Evolutionary conservation across 768 basidiomycete genomes (phyloP).

Genomic region (Pleurotus cornucopiae): DNA sequence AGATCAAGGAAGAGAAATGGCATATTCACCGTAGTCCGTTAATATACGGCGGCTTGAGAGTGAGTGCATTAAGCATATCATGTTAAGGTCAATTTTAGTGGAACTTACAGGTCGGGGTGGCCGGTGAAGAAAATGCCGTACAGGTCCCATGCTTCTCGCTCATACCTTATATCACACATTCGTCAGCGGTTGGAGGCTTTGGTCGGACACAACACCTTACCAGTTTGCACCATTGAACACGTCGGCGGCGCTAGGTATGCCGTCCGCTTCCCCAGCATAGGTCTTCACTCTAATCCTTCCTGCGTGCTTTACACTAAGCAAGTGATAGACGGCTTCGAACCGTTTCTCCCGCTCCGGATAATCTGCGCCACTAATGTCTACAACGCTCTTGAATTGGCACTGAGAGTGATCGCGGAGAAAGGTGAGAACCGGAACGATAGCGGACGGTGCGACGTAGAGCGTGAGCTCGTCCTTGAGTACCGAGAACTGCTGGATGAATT

Average conservation of each 20-base stretch:
- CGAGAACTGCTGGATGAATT: slow-evolving; percentile 97
- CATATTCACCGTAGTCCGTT: slow-evolving; percentile 84
- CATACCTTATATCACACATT: slow-evolving; percentile 57
- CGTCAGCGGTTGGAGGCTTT: no score
- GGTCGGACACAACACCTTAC: slow-evolving; percentile 33
- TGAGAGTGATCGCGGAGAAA: slow-evolving; percentile 95
- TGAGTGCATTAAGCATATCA: not conserved
- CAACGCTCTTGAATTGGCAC: slow-evolving; percentile 87
- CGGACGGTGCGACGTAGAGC: slow-evolving; percentile 81
- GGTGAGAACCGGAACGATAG: slow-evolving; percentile 77
- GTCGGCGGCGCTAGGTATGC: slow-evolving; percentile 77
- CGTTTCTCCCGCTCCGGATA: slow-evolving; percentile 90
- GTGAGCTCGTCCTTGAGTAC: slow-evolving; percentile 95
- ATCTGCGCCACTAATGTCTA: slow-evolving; percentile 96
- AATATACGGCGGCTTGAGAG: slow-evolving; percentile 81
- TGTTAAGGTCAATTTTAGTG: not conserved
- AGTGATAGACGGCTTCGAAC: slow-evolving; percentile 96
- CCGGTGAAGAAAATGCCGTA: slow-evolving; percentile 94
- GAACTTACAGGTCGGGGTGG: slow-evolving; percentile 90
- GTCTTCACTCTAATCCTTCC: slow-evolving; percentile 96
- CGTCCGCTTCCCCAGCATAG: slow-evolving; percentile 88
- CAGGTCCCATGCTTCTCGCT: slow-evolving; percentile 97
- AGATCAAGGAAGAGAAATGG: not conserved
- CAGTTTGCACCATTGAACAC: slow-evolving; percentile 93
- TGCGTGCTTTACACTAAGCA: slow-evolving; percentile 74